Conservation (phyloP, 2,329 filamentous ascomycete genomes). For the Elsinoe arachidis region DNA sequence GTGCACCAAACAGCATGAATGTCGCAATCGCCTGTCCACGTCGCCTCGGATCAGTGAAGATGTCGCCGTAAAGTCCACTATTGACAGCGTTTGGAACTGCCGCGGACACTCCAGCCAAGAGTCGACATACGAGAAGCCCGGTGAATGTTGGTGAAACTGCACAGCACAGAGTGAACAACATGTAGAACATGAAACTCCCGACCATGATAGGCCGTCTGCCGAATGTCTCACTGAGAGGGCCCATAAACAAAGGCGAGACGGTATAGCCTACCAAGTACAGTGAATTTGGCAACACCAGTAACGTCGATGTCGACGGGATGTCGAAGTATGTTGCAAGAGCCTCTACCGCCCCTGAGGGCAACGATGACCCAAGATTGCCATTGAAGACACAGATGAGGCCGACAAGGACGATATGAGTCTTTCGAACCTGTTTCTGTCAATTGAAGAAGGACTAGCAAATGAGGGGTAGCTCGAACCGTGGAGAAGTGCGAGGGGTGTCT, state of each 20-base stretch:
- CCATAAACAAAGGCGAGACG: not conserved
- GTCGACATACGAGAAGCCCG: not conserved
- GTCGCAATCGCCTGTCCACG: not conserved
- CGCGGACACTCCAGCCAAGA: not conserved
- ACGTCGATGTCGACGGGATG: not conserved
- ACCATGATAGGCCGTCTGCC: not conserved
- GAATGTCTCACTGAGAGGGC: not conserved
- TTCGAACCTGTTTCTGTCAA: not conserved
- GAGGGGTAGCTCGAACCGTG: not conserved
- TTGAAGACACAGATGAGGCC: conserved; percentile 1
- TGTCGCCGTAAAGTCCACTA: not conserved
- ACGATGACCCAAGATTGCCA: not conserved
- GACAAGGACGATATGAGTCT: not conserved
- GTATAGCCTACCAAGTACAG: not conserved
- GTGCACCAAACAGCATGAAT: not conserved
- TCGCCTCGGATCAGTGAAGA: not conserved
- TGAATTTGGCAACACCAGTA: not conserved
- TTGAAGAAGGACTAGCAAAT: not conserved
- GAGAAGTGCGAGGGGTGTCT: not conserved
- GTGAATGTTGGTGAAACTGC: not conserved
- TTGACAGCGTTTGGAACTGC: not conserved
- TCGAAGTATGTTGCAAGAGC: not conserved
- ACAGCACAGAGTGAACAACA: not conserved
- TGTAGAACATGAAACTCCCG: not conserved
- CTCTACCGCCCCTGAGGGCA: not conserved